Evolutionary conservation across 176 grass and related monocot species (phyloP).

Genomic region (Carex myosuroides): DNA sequence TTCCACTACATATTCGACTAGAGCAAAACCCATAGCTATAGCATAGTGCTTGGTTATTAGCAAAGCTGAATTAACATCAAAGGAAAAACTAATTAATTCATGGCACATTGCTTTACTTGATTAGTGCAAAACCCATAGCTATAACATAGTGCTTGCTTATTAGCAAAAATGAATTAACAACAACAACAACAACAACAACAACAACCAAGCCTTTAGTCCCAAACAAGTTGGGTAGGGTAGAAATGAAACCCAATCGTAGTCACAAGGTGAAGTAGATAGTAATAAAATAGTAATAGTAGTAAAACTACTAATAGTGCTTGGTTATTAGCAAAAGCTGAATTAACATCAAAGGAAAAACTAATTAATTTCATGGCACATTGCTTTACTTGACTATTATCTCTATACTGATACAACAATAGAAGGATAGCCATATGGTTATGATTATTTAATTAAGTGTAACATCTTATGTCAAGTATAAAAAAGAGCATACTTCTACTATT

Average conservation of each 20-base stretch:
- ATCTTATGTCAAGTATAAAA: neutral
- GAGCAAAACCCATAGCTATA: slow-evolving; percentile 68
- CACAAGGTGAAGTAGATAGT: no score
- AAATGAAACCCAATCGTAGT: no score
- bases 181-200: neutral
- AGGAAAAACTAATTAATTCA: slow-evolving; percentile 7
- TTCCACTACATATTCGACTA: slow-evolving; percentile 80
- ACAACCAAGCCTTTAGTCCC: no score
- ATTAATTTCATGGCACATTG: slow-evolving; percentile 17
- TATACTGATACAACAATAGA: slow-evolving; percentile 10
- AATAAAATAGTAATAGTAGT: no score
- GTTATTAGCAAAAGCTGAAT: slow-evolving; percentile 31
- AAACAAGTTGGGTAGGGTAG: no score
- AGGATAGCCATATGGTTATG: neutral
- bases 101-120: slow-evolving; percentile 13
- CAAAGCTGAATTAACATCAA: slow-evolving; percentile 59
- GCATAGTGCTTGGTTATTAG: slow-evolving; percentile 88
- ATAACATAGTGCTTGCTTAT: no score
- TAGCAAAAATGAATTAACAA: slow-evolving; percentile 39
- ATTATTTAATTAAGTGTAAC: neutral
- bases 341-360: slow-evolving; percentile 21
- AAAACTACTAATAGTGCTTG: no score
- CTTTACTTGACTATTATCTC: neutral
- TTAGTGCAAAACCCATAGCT: neutral
- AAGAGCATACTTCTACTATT: neutral